Conservation (phyloP, 805 yeast genomes). For the Candida boleticola region DNA sequence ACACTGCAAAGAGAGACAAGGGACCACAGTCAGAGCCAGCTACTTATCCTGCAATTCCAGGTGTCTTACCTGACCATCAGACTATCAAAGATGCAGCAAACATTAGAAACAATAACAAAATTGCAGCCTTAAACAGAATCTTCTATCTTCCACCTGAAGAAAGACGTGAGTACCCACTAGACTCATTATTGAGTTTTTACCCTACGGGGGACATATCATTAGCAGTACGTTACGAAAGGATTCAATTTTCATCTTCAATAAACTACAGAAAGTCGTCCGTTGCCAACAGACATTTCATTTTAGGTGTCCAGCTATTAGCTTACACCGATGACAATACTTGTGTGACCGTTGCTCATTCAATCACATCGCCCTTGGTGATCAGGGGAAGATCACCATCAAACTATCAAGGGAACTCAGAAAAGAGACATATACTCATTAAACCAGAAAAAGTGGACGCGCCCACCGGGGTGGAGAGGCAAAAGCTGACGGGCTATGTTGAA, state of each 20-base stretch:
- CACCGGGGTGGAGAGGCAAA: no score
- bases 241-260: constrained; percentile 62
- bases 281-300: constrained; percentile 46
- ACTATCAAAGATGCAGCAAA: constrained; percentile 59
- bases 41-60: constrained; percentile 53
- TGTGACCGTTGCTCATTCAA: constrained; percentile 41
- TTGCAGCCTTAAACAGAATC: constrained; percentile 49
- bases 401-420: constrained; percentile 24
- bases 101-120: constrained; percentile 53
- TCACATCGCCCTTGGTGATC: constrained; percentile 58
- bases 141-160: constrained; percentile 40
- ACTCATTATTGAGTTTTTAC: constrained; percentile 38
- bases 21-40: constrained; percentile 69
- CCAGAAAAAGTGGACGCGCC: no score
- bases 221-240: constrained; percentile 67
- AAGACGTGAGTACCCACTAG: neutral
- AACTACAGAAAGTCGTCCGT: constrained; percentile 43
- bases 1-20: constrained; percentile 70
- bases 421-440: no score
- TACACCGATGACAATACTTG: constrained; percentile 31
- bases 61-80: constrained; percentile 55
- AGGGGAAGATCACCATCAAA: constrained; percentile 71
- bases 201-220: constrained; percentile 49
- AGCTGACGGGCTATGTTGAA: no score
- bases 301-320: constrained; percentile 53